These are phyloP conservation scores for Centella asiatica DNA, from an alignment of 129 eudicot genomes.

Conservation along the genomic window DNA sequence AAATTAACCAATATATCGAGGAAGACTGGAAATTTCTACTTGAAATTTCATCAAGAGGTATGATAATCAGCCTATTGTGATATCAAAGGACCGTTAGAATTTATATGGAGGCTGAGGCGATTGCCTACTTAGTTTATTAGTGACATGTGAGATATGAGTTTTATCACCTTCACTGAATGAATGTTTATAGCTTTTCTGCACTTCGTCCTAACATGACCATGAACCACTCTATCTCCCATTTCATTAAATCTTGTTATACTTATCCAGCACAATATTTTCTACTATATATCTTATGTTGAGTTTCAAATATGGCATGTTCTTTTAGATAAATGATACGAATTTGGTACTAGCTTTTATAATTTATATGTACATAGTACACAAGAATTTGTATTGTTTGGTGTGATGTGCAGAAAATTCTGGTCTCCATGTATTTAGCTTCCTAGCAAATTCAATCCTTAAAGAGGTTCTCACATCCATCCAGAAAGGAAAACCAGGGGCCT, in stretches of 20 bases:
- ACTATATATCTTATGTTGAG: no score
- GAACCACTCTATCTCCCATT: no score
- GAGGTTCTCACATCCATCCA: conserved; percentile 81
- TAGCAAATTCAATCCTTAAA: conserved; percentile 92
- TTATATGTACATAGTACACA: not conserved
- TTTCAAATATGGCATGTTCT: not conserved
- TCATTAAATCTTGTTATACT: no score
- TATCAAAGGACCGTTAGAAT: not conserved
- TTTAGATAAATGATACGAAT: not conserved
- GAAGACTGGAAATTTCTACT: conserved; percentile 81
- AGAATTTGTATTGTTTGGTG: not conserved
- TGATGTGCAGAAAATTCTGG: conserved; percentile 87
- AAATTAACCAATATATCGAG: conserved; percentile 50
- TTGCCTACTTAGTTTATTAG: not conserved
- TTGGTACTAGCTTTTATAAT: not conserved
- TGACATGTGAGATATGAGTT: no score
- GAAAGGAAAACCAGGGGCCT: conserved; percentile 87
- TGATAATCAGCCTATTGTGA: not conserved
- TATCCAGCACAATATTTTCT: no score
- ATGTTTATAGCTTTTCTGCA: no score
- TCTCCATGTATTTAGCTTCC: conserved; percentile 88
- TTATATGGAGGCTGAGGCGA: not conserved
- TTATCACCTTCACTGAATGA: no score
- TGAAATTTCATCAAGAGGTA: conserved; percentile 81
- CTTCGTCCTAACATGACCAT: no score